Evolutionary conservation across 805 yeast species (phyloP), one percentile per base, ranked within the genome.

Genomic region (Ogataea salicorniae): DNA sequence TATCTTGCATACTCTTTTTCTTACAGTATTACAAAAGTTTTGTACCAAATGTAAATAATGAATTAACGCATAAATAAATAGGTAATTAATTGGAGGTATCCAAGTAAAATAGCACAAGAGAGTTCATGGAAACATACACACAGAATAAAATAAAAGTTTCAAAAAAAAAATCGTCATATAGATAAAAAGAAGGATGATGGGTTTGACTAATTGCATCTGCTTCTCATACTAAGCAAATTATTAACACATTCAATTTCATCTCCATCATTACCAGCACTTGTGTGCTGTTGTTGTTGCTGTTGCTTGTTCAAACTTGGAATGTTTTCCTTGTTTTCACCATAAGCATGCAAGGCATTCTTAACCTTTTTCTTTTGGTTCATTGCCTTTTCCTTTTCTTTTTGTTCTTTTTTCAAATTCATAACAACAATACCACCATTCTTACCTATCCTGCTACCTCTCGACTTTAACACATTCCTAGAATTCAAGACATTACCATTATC

Each of bases 151-250:
- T 5, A 40, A n/a, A 40, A 8, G 14, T 33, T 41, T 31, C 23
- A 40, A 17, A 40, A 15, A 36, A n/a, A 36, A 8, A 34, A 15
- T 8, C 37, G 17, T 34, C 17, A 16, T 15, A 34, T 34, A 34
- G n/a, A 37, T 13, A 37, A 18, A 37, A 37, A 17, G 18, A 6
- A 37, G 18, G 15, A 37, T 13, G 16, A 16, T 15, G 18, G 9
- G 26, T 37, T 3, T 16, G 15, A 33, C 18, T 37, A 45, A 38
- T 38, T 41, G 23, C 34, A 40, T 37, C 44, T 45, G 36, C 45
- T 49, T 59, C 67, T 67, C 46, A 73, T 60, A 26, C 74, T 65
- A 40, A 73, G 61, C 51, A 72, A 64, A 59, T 70, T 70, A 42
- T 71, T 68, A 17, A 71, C 72, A 37, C 72, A 67, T 48, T 69